Percentiles rank a stretch among this genome's conserved stretches.
These are phyloP conservation scores for Crucibulum laeve DNA, from an alignment of 768 basidiomycete genomes.

Conservation along the genomic window DNA sequence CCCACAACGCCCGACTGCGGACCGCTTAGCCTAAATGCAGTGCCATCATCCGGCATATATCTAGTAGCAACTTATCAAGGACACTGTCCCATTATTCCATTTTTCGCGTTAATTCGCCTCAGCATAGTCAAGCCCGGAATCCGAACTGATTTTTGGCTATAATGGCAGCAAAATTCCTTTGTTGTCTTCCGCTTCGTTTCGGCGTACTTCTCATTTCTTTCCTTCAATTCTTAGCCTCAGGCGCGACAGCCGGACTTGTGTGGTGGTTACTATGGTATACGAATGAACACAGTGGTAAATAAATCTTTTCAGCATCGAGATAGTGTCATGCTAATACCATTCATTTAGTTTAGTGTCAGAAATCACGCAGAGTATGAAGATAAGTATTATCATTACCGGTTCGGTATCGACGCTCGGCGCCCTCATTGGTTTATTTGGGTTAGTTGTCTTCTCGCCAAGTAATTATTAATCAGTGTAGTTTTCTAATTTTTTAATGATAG, in stretches of 20 bases:
- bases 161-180: conserved; percentile 38
- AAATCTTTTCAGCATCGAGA: background rate
- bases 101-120: background rate
- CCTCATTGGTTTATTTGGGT: conserved; percentile 31
- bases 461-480: conserved; percentile 6
- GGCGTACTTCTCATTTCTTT: conserved; percentile 36
- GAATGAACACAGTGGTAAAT: conserved; percentile 13
- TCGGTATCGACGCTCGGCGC: conserved; percentile 26
- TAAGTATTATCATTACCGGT: conserved; percentile 24
- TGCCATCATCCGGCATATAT: too few species aligned
- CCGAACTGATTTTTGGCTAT: background rate
- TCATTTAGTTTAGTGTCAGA: conserved; percentile 18
- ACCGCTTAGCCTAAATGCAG: too few species aligned
- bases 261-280: conserved; percentile 23
- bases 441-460: conserved; percentile 4
- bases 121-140: background rate
- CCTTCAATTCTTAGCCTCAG: conserved; percentile 32
- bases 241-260: conserved; percentile 23
- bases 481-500: conserved; percentile 12
- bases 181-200: conserved; percentile 38
- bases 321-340: background rate
- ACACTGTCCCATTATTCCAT: too few species aligned
- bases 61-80: too few species aligned
- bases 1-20: too few species aligned
- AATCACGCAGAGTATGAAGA: conserved; percentile 21